Base-by-base conservation (phyloP, 2,329 filamentous ascomycete species). In the Peltaster fructicola region DNA sequence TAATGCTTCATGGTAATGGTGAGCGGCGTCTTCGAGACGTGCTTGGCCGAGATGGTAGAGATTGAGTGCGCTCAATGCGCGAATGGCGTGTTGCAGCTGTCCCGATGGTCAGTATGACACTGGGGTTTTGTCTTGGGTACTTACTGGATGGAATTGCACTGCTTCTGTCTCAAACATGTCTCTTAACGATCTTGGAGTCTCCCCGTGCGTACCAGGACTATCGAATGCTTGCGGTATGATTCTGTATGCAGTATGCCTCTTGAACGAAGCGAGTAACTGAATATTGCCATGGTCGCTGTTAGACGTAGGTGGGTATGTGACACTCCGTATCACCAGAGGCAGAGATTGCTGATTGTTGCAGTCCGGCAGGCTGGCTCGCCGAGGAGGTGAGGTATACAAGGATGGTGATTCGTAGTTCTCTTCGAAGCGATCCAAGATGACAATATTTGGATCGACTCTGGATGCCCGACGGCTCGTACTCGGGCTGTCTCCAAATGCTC, bases 51-150 rank as follows among this genome's bases (percentile, higher is more conserved):
- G 55, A 25, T 57, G 53, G 12, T 56, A 53, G 20, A 65, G 48
- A 36, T 60, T 63, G 20, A 67, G 51, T 10, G 61, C 61, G 13
- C 61, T 61, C n/a, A 69, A 44, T 4, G 64, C 63, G 50, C 65
- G 64, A 33, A 69, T 65, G 6, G 65, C 63, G 38, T 68, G 59
- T 23, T 61, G 58, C 26, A 68, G 53, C 62, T 65, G 25, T 27
- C 14, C n/a, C 5, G 17, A 20, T 14, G 24, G 30, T 32, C 14
- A 31, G 26, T 22, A 23, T 8, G 8, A 30, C n/a, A n/a, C n/a
- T n/a, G n/a, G n/a, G n/a, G n/a, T n/a, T n/a, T n/a, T n/a, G n/a
- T n/a, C n/a, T n/a, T n/a, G n/a, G n/a, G n/a, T n/a, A 53, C 59
- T 41, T 46, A 65, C 61, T 15, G 63, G 62, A 37, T 53, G 54